Evolutionary conservation across 805 yeast genomes (phyloP), one percentile per base, ranked within the genome.

Genomic region (Blastobotrys chiropterorum): DNA sequence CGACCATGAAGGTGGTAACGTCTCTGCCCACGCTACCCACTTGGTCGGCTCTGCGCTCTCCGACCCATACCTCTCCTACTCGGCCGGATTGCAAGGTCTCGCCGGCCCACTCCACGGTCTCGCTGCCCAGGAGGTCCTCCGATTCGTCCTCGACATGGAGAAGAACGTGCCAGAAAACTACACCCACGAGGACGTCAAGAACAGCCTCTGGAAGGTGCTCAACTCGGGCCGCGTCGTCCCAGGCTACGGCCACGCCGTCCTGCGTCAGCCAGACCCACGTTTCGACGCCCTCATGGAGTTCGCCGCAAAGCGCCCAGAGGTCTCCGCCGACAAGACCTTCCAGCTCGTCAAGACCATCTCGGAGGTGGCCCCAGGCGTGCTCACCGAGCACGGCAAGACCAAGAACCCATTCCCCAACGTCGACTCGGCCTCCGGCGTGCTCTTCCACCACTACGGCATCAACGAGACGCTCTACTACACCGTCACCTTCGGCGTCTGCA

Each of bases 341-440:
- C 81, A 82, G 74, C 77, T 86, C 54, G 94, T 86, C 44, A 80
- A 86, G 53, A 78, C 79, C 67, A 82, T 86, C 65, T 85, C 83
- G 72, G 84, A 85, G 71, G 86, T 86, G 63, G 94, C 94, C 57
- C 94, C 94, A 72, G 78, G 71, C 60, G 92, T 86, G 48, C 78
- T 86, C 62, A 82, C 86, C 62, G 76, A 83, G 73, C 92, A 86
- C 71, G 94, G 92, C 71, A 86, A 86, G 81, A 86, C 92, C 67
- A 85, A 86, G 81, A 86, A 86, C 81, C 94, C 94, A 73, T 86
- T 90, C 90, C 94, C 95, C 72, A 86, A 86, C 68, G 95, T 86
- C 59, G 95, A 86, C 73, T 84, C 94, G 50, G 89, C 84, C 74
- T 85, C 92, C 48, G 95, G 95, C 74, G 89, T 85, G 57, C 72